phyloP scores from a whole-genome alignment of 768 basidiomycete genomes.

The Dendrothele bispora region DNA sequence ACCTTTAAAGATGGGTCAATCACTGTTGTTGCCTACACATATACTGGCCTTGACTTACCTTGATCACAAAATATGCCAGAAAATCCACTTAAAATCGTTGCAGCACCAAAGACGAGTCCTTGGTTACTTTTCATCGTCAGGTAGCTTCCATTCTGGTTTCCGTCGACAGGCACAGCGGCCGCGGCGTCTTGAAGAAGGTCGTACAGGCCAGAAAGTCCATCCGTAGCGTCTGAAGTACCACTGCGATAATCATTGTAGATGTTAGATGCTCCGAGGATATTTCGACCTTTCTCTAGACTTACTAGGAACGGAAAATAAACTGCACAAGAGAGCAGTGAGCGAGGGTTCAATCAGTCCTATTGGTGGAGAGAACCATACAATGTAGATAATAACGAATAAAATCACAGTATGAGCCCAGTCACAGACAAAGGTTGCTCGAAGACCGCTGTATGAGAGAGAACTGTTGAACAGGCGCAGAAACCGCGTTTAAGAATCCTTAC shows the following conservation, averaged over 20 bases:
- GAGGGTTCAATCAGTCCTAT: conserved; percentile 17
- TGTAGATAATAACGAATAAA: conserved; percentile 39
- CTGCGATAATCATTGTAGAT: conserved; percentile 16
- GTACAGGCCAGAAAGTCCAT: conserved; percentile 41
- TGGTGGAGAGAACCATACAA: conserved; percentile 11
- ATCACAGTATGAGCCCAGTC: conserved; percentile 47
- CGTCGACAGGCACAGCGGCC: conserved; percentile 42
- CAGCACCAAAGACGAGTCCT: conserved; percentile 41
- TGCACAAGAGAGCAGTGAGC: conserved; percentile 10
- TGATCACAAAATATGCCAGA: conserved; percentile 52
- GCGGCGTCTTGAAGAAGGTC: conserved; percentile 48
- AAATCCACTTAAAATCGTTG: conserved; percentile 39
- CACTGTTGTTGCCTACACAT: neutral
- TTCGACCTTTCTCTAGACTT: no score
- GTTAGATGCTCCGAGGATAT: no score
- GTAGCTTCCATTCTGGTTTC: conserved; percentile 53
- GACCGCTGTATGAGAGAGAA: conserved; percentile 20
- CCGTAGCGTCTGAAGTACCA: conserved; percentile 36
- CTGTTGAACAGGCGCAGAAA: neutral
- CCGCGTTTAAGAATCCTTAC: neutral
- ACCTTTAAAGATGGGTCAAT: conserved; percentile 23
- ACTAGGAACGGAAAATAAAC: conserved; percentile 33
- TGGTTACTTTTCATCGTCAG: conserved; percentile 56
- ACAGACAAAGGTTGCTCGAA: conserved; percentile 46
- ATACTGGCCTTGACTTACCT: conserved; percentile 27